A percentile compares a stretch with the other conserved stretches of the same genome.
Conservation (phyloP, 1,139 yeast species). For the Pichia sp. region DNA sequence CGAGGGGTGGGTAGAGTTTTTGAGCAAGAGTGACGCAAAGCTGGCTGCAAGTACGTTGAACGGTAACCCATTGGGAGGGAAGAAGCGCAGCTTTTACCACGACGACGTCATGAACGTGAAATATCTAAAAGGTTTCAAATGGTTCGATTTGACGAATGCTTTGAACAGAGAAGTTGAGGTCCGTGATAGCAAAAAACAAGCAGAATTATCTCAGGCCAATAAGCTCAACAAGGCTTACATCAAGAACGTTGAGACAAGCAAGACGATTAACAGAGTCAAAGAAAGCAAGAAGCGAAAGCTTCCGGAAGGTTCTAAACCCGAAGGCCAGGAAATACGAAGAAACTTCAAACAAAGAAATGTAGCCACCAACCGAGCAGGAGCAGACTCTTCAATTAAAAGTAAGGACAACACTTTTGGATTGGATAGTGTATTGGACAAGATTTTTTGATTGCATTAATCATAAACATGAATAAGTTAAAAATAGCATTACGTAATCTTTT, state of each 20-base stretch:
- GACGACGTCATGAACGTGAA: slow-evolving; percentile 92
- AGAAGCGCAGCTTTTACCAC: slow-evolving; percentile 85
- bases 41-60: slow-evolving; percentile 81
- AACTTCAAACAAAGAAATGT: slow-evolving; percentile 62
- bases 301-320: slow-evolving; percentile 9
- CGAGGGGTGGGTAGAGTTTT: slow-evolving; percentile 97
- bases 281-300: slow-evolving; percentile 32
- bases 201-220: slow-evolving; percentile 86
- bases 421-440: slow-evolving; percentile 40
- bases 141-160: slow-evolving; percentile 93
- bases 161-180: slow-evolving; percentile 87
- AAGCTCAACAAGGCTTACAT: slow-evolving; percentile 81
- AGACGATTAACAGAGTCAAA: slow-evolving; percentile 68
- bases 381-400: slow-evolving; percentile 46
- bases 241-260: slow-evolving; percentile 79
- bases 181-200: slow-evolving; percentile 79
- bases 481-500: not conserved
- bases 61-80: slow-evolving; percentile 88
- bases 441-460: slow-evolving; percentile 29
- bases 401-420: slow-evolving; percentile 41
- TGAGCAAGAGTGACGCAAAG: slow-evolving; percentile 80
- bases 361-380: slow-evolving; percentile 62
- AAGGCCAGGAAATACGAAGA: slow-evolving; percentile 43
- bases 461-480: not conserved
- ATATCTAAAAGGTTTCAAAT: slow-evolving; percentile 86